Conservation (phyloP, 495 filamentous ascomycete species). For the Alectoria sarmentosa region DNA sequence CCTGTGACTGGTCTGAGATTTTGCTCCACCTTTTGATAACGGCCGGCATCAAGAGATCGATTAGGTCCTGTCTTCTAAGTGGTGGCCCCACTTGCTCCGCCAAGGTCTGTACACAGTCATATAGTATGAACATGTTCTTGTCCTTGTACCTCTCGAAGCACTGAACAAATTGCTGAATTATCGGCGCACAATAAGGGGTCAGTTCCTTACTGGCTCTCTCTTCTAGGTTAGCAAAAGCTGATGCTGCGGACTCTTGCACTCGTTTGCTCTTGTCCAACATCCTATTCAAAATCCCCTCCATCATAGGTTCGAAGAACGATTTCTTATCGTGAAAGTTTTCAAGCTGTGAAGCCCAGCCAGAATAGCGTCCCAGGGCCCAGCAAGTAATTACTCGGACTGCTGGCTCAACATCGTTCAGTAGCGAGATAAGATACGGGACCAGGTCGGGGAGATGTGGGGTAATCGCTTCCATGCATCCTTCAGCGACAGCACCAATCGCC, state of each 20-base stretch:
- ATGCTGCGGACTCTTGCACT: slow-evolving; percentile 93
- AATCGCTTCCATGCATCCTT: slow-evolving; percentile 87
- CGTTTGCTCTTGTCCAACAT: slow-evolving; percentile 98
- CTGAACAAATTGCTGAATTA: slow-evolving; percentile 82
- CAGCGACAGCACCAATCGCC: slow-evolving; percentile 88
- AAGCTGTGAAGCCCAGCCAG: slow-evolving; percentile 82
- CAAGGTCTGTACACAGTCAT: slow-evolving; percentile 96
- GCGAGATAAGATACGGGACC: slow-evolving; percentile 80
- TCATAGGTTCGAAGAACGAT: slow-evolving; percentile 88
- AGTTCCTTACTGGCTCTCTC: slow-evolving; percentile 81
- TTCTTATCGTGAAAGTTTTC: slow-evolving; percentile 55
- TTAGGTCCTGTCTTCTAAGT: slow-evolving; percentile 67
- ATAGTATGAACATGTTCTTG: slow-evolving; percentile 96
- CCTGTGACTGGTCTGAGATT: slow-evolving; percentile 80
- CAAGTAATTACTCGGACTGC: slow-evolving; percentile 97
- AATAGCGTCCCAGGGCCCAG: slow-evolving; percentile 94
- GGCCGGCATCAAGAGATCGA: slow-evolving; percentile 87
- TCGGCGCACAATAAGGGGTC: slow-evolving; percentile 78
- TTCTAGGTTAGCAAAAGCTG: slow-evolving; percentile 92
- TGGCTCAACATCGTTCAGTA: slow-evolving; percentile 78
- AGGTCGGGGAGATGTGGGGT: slow-evolving; percentile 86
- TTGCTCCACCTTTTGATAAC: slow-evolving; percentile 85
- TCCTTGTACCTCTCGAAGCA: slow-evolving; percentile 97
- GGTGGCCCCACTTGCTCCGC: slow-evolving; percentile 83
- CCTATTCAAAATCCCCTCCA: slow-evolving; percentile 88